Base-by-base conservation (phyloP, 306 rosid genomes). In the Quercus parvula region DNA sequence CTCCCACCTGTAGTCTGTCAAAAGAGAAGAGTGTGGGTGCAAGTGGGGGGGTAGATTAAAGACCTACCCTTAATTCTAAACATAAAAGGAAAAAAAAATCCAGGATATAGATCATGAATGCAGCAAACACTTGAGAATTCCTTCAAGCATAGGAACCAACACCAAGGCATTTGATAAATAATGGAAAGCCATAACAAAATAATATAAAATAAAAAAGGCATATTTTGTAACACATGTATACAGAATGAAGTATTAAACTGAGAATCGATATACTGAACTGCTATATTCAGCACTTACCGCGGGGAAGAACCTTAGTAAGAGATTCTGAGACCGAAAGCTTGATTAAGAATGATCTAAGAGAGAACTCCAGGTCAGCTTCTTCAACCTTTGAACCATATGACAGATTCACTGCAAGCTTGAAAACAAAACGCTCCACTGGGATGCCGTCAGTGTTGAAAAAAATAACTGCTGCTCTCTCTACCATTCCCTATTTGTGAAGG, bases 1-100 rank as follows among this genome's bases (percentile, higher is more conserved):
- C 87, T 95, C 97, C 97, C 99, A 93, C 81, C 88, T 83, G 89
- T 88, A 84, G 79, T 87, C 94, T 89, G 86, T 79, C 69, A 10
- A 51, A 67, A 35, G 66, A 44, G 52, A 25, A 14, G 6, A 2
- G 11, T 38, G 3, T 7, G 46, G 46, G 46, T 38, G 46, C 11
- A 73, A 9, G 4, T 28, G 31, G 4, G 46, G 24, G 27, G 66
- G 49, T 55, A 6, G 13, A 64, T 75, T 56, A 75, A 17, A 30
- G 27, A 63, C 56, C n/a, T 22, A 4, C 25, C 75, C 57, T 55
- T 44, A 69, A 19, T 46, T 77, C 25, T 22, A 70, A 49, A 9
- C 68, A 35, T 27, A 58, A 56, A 46, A 56, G 25, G 68, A 61
- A 22, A 67, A n/a, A n/a, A 75, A 84, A 73, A 74, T 76, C 70